These are phyloP conservation scores for Rosa chinensis DNA, from an alignment of 306 rosid species.

Conservation along the genomic window DNA sequence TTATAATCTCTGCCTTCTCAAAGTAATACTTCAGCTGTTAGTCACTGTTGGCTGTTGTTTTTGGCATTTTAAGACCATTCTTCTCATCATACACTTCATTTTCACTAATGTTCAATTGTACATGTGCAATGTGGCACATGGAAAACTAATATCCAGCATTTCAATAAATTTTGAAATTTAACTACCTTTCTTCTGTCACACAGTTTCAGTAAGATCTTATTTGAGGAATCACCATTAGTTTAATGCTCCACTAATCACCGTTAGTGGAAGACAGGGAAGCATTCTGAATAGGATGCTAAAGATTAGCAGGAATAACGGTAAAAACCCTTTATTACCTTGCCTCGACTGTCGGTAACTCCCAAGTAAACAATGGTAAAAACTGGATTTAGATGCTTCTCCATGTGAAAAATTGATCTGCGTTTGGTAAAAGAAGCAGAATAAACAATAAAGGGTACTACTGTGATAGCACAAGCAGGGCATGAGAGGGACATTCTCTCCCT, in stretches of 20 bases:
- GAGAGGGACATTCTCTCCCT: constrained; percentile 7
- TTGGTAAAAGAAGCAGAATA: neutral
- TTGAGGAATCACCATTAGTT: neutral
- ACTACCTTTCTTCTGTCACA: neutral
- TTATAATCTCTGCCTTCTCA: neutral
- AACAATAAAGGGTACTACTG: neutral
- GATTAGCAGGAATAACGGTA: neutral
- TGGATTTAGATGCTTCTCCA: neutral
- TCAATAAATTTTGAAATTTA: neutral
- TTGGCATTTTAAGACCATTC: neutral
- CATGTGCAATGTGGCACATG: neutral
- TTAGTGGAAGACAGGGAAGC: constrained; percentile 4
- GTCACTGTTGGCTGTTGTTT: neutral
- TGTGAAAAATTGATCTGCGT: neutral
- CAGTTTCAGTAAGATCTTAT: too few relatives aligned
- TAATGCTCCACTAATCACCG: neutral
- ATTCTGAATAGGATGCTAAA: neutral
- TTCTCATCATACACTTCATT: neutral
- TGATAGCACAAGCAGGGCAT: neutral
- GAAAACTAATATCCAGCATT: neutral
- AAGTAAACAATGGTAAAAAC: neutral
- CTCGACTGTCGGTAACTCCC: neutral
- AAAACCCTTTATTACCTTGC: neutral
- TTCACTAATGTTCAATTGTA: neutral
- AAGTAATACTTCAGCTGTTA: neutral